phyloP scores from a whole-genome alignment of 805 yeast genomes.

The Candida morakotiae region DNA sequence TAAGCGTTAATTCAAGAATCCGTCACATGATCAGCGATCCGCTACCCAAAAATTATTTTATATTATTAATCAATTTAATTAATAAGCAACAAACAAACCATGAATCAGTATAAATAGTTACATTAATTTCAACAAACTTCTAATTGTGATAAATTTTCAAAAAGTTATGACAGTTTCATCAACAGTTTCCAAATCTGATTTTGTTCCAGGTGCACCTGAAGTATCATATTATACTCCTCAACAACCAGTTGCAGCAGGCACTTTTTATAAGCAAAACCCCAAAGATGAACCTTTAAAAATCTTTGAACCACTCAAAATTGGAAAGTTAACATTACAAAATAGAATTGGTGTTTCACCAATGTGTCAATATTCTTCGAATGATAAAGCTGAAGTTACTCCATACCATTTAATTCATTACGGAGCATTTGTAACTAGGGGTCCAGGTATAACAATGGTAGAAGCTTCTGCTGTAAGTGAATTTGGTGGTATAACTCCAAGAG shows the following conservation, averaged over 20 bases:
- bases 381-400: constrained; percentile 37
- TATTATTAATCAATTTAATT: too few species aligned
- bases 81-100: neutral
- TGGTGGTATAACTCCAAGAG: constrained; percentile 42
- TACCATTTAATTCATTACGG: constrained; percentile 51
- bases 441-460: constrained; percentile 47
- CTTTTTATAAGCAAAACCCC: constrained; percentile 18
- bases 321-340: constrained; percentile 40
- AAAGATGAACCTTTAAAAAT: constrained; percentile 27
- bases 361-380: constrained; percentile 47
- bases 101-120: too few species aligned
- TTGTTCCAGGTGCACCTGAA: constrained; percentile 9
- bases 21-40: too few species aligned
- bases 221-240: constrained; percentile 23
- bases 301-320: constrained; percentile 42
- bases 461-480: constrained; percentile 37
- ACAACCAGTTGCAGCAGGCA: constrained; percentile 31
- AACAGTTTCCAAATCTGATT: constrained; percentile 8
- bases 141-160: too few species aligned
- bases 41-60: too few species aligned
- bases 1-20: too few species aligned
- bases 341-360: constrained; percentile 55
- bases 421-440: constrained; percentile 42
- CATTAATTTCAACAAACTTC: too few species aligned
- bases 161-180: constrained; percentile 1